Evolutionary conservation across 352 stramenopile genomes (phyloP).

Genomic region (Globisporangium ultimum): DNA sequence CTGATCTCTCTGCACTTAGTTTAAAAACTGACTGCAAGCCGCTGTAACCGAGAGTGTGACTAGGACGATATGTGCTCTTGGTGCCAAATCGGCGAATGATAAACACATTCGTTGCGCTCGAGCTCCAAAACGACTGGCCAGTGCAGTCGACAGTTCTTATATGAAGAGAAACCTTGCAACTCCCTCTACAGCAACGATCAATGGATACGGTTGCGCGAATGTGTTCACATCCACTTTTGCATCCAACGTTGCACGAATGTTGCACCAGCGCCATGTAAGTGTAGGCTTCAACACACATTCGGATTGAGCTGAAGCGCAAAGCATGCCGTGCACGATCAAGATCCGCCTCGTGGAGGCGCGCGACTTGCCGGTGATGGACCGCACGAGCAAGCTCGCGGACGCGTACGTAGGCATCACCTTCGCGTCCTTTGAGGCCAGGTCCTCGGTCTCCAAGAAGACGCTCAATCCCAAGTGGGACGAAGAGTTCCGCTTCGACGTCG

Average conservation of each 20-base stretch:
- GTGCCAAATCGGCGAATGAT: neutral
- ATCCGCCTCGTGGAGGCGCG: conserved; percentile 87
- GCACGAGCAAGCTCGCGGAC: conserved; percentile 77
- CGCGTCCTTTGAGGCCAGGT: conserved; percentile 86
- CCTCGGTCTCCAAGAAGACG: conserved; percentile 89
- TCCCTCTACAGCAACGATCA: neutral
- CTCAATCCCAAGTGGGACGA: conserved; percentile 97
- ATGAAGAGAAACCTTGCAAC: neutral
- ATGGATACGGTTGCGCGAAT: neutral
- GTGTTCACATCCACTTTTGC: neutral
- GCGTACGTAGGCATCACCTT: conserved; percentile 88
- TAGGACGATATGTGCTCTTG: neutral
- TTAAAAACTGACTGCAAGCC: too few relatives aligned
- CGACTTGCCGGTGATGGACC: conserved; percentile 85
- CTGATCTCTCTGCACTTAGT: too few relatives aligned
- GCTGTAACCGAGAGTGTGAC: too few relatives aligned
- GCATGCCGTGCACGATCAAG: conserved; percentile 90
- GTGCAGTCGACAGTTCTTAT: conserved; percentile 1
- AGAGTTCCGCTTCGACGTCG: conserved; percentile 98
- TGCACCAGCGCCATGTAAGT: neutral
- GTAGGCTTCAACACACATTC: neutral
- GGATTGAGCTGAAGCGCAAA: too few relatives aligned
- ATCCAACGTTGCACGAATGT: conserved; percentile 13
- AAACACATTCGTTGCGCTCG: too few relatives aligned
- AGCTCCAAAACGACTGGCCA: conserved; percentile 2